Conservation (phyloP, 2,329 filamentous ascomycete species). For the Alternaria panax region DNA sequence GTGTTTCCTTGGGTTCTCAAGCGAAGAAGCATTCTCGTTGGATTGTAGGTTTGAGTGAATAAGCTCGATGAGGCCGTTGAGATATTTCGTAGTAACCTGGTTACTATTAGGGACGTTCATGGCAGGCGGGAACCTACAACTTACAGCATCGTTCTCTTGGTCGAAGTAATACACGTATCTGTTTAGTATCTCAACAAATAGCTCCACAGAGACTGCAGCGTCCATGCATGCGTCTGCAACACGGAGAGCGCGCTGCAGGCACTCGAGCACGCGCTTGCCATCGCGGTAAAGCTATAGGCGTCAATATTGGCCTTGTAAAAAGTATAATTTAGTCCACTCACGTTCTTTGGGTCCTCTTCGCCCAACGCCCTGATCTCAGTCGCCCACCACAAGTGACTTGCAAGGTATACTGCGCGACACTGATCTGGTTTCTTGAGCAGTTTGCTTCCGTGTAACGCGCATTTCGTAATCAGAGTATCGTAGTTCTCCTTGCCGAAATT, state of each 20-base stretch:
- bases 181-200: constrained; percentile 98
- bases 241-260: constrained; percentile 89
- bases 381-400: constrained; percentile 98
- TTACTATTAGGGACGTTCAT: constrained; percentile 12
- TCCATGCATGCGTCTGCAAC: constrained; percentile 99
- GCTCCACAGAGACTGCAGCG: constrained; percentile 92
- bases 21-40: constrained; percentile 79
- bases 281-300: constrained; percentile 80
- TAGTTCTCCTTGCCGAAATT: constrained; percentile 98
- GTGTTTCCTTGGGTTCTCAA: constrained; percentile 91
- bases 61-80: constrained; percentile 96
- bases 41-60: constrained; percentile 95
- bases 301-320: constrained; percentile 13
- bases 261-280: constrained; percentile 95
- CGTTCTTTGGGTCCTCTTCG: constrained; percentile 82
- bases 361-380: constrained; percentile 78
- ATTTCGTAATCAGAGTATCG: constrained; percentile 97
- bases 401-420: constrained; percentile 93
- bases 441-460: constrained; percentile 94
- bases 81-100: constrained; percentile 90
- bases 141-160: constrained; percentile 93
- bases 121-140: constrained; percentile 29
- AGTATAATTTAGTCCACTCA: constrained; percentile 56
- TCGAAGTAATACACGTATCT: constrained; percentile 99
- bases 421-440: constrained; percentile 97